phyloP scores from a whole-genome alignment of 2,329 filamentous ascomycete genomes.

The Paraphoma sp. region DNA sequence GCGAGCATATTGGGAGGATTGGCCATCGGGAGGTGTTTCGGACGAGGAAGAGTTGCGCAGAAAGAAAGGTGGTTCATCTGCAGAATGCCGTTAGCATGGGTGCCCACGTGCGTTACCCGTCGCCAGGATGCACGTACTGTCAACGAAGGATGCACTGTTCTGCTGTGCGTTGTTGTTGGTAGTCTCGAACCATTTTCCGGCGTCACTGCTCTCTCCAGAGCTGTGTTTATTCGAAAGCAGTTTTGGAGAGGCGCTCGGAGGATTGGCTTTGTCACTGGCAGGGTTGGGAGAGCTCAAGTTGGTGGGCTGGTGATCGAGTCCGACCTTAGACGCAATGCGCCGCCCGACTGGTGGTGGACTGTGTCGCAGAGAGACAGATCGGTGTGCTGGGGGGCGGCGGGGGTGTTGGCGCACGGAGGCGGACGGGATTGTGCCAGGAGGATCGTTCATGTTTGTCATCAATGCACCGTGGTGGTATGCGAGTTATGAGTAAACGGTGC shows the following conservation, averaged over 20 bases:
- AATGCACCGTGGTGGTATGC: constrained; percentile 2
- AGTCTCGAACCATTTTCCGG: constrained; percentile 59
- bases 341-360: constrained; percentile 30
- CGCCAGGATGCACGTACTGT: constrained; percentile 43
- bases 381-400: constrained; percentile 52
- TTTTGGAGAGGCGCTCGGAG: constrained; percentile 48
- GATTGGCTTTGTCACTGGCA: constrained; percentile 47
- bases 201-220: constrained; percentile 60
- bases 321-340: neutral
- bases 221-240: constrained; percentile 47
- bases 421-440: constrained; percentile 23
- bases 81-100: neutral
- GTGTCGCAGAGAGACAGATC: constrained; percentile 56
- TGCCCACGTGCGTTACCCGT: too few relatives aligned
- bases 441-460: constrained; percentile 28
- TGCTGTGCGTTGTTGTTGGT: constrained; percentile 57
- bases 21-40: constrained; percentile 49
- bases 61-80: constrained; percentile 54
- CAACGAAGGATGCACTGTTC: constrained; percentile 46
- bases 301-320: constrained; percentile 13
- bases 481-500: constrained; percentile 17
- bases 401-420: constrained; percentile 32
- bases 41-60: constrained; percentile 55
- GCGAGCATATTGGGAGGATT: constrained; percentile 17
- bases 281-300: constrained; percentile 31